Evolutionary conservation across 306 rosid species (phyloP).

Genomic region (Prunus campanulata): DNA sequence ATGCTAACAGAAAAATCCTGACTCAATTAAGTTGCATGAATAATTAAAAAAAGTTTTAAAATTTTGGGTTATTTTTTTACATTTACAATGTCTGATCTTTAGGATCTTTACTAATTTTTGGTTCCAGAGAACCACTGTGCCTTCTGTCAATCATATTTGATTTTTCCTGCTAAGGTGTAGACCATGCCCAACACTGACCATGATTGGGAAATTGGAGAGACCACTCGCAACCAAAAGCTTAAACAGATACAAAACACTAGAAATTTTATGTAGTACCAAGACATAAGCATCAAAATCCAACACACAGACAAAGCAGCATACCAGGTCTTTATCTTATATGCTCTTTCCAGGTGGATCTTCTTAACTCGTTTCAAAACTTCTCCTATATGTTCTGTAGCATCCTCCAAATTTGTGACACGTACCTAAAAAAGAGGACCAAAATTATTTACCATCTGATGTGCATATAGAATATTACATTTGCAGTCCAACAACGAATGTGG

Average conservation of each 20-base stretch:
- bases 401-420: conserved; percentile 89
- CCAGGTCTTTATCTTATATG: conserved; percentile 81
- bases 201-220: not conserved
- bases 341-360: conserved; percentile 80
- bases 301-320: conserved; percentile 30
- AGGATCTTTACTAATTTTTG: no score
- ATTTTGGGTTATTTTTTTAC: not conserved
- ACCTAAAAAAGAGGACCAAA: conserved; percentile 47
- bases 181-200: not conserved
- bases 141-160: no score
- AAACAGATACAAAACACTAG: not conserved
- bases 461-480: not conserved
- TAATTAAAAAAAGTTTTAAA: no score
- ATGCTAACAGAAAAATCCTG: not conserved
- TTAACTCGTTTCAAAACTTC: conserved; percentile 96
- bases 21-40: not conserved
- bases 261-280: not conserved
- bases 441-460: not conserved
- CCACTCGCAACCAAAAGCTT: not conserved
- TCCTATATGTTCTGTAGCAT: conserved; percentile 92
- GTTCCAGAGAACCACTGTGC: no score
- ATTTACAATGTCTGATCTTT: not conserved
- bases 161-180: not conserved
- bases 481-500: not conserved
- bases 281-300: not conserved